Conservation (phyloP, 1,284 basidiomycete genomes). For the Malassezia restricta region DNA sequence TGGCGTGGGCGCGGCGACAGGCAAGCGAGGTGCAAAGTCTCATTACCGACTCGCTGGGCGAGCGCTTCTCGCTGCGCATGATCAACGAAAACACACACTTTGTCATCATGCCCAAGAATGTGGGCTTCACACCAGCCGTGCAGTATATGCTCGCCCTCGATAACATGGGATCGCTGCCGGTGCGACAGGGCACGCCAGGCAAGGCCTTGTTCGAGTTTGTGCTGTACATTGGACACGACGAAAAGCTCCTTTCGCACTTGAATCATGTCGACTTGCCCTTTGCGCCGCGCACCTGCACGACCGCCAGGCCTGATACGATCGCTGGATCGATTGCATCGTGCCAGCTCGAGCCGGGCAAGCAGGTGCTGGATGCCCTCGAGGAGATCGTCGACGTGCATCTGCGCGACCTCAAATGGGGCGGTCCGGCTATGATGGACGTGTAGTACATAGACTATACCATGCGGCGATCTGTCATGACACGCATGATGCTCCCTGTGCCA, state of each 20-base stretch:
- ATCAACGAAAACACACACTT: slow-evolving; percentile 46
- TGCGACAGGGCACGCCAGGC: background rate
- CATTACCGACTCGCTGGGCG: slow-evolving; percentile 51
- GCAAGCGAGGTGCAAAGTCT: slow-evolving; percentile 81
- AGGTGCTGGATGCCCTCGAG: slow-evolving; percentile 28
- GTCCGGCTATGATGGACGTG: slow-evolving; percentile 16
- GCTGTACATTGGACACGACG: slow-evolving; percentile 38
- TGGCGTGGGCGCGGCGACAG: slow-evolving; percentile 67
- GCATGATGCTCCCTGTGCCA: slow-evolving; percentile 88
- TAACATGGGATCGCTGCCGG: slow-evolving; percentile 18
- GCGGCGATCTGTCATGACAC: slow-evolving; percentile 89
- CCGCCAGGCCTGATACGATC: slow-evolving; percentile 24
- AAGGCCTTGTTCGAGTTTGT: slow-evolving; percentile 40
- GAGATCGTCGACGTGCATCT: slow-evolving; percentile 31
- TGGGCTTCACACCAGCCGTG: slow-evolving; percentile 67
- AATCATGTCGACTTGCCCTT: slow-evolving; percentile 38
- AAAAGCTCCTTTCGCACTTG: slow-evolving; percentile 36
- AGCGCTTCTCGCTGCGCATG: slow-evolving; percentile 42
- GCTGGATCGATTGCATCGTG: slow-evolving; percentile 31
- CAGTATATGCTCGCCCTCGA: slow-evolving; percentile 34
- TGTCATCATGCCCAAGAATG: slow-evolving; percentile 70
- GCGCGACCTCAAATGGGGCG: slow-evolving; percentile 32
- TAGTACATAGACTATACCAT: slow-evolving; percentile 49
- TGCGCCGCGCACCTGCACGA: slow-evolving; percentile 41
- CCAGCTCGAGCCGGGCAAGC: slow-evolving; percentile 24